Evolutionary conservation across 208 protist genomes (phyloP).

Genomic region (Leishmania guyanensis): DNA sequence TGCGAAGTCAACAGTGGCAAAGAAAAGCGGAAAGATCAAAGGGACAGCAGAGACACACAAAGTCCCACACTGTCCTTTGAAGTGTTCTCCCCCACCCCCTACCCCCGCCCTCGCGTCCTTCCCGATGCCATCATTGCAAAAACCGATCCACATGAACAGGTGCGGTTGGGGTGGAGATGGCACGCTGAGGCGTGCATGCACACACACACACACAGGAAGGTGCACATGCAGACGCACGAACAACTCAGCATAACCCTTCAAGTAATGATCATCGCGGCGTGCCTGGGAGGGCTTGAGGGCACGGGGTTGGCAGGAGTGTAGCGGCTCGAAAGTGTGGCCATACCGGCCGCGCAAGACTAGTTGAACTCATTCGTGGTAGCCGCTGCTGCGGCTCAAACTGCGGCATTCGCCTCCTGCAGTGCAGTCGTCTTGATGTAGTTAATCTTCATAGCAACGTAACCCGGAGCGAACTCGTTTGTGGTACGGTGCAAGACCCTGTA

Average conservation of each 20-base stretch:
- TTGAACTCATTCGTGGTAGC: neutral
- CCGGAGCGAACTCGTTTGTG: constrained; percentile 82
- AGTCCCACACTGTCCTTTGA: neutral
- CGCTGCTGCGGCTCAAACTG: neutral
- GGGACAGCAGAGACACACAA: neutral
- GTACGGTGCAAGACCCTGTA: constrained; percentile 75
- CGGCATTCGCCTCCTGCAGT: constrained; percentile 22
- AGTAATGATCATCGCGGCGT: neutral
- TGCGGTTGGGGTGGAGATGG: neutral
- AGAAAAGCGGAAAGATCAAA: neutral
- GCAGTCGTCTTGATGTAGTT: constrained; percentile 68
- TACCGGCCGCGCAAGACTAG: neutral
- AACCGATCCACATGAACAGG: neutral
- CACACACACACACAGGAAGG: neutral
- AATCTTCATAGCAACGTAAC: constrained; percentile 83
- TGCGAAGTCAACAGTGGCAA: neutral
- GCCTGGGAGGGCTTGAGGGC: neutral
- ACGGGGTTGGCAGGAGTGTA: neutral
- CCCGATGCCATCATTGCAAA: neutral
- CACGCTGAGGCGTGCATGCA: neutral
- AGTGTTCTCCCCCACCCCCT: too few species aligned
- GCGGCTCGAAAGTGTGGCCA: neutral
- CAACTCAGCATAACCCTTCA: neutral
- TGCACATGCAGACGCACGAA: neutral
- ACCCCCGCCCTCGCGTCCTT: too few species aligned